Percentiles rank a stretch among this genome's conserved stretches.
Conservation (phyloP, 1,284 basidiomycete species). For the Ustilago sp. region DNA sequence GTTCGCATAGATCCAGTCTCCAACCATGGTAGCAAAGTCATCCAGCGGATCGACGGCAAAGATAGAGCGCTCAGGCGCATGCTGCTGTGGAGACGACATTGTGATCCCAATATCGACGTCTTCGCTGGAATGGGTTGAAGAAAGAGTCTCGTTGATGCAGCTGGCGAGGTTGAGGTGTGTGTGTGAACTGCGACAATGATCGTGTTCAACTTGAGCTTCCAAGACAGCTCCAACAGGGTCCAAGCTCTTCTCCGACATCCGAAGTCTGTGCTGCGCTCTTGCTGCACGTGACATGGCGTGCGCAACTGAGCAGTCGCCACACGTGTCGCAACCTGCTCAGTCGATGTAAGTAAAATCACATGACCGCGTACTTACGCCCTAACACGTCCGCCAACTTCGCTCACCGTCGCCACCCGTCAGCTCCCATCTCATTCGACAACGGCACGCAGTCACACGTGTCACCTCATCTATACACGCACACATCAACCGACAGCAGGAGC, state of each 20-base stretch:
- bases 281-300: no score
- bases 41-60: conserved; percentile 92
- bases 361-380: no score
- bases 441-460: no score
- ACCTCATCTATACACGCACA: no score
- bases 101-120: not conserved
- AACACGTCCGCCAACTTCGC: no score
- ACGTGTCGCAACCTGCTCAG: no score
- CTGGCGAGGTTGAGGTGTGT: not conserved
- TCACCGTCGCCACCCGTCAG: no score
- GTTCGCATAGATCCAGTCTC: conserved; percentile 80
- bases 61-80: conserved; percentile 80
- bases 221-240: conserved; percentile 16
- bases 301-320: not conserved
- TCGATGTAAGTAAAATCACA: not conserved
- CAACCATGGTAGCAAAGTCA: conserved; percentile 90
- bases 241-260: conserved; percentile 15
- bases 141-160: not conserved
- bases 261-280: not conserved
- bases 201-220: not conserved
- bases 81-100: conserved; percentile 41
- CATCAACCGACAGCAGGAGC: fast-evolving
- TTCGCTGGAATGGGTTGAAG: not conserved
- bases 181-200: not conserved
- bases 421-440: no score